phyloP scores from a whole-genome alignment of 2,329 filamentous ascomycete genomes.

The Pseudonectria buxi region DNA sequence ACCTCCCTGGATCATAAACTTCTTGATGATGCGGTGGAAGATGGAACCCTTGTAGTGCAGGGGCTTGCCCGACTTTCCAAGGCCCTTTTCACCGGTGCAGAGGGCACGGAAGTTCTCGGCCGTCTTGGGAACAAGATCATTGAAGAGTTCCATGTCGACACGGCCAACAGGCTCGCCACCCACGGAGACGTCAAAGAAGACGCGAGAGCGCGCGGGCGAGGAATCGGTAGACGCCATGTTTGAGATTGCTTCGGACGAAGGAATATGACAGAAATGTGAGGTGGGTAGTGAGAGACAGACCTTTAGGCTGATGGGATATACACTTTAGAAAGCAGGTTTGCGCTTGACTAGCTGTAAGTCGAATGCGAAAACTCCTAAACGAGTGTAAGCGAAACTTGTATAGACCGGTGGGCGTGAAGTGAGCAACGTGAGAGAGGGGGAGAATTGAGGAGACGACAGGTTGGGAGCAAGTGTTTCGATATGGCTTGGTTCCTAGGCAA shows the following conservation, averaged over 20 bases:
- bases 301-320: too few relatives aligned
- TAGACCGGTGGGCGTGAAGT: too few relatives aligned
- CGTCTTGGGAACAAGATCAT: slow-evolving; percentile 79
- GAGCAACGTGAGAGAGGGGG: too few relatives aligned
- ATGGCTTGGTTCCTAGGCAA: too few relatives aligned
- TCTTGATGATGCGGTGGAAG: slow-evolving; percentile 97
- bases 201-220: slow-evolving; percentile 59
- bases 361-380: too few relatives aligned
- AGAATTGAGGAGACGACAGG: too few relatives aligned
- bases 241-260: slow-evolving; percentile 1
- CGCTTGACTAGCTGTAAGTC: too few relatives aligned
- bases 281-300: not conserved
- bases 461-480: too few relatives aligned
- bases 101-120: slow-evolving; percentile 93
- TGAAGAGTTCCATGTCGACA: slow-evolving; percentile 77
- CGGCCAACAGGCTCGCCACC: slow-evolving; percentile 67
- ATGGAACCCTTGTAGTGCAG: slow-evolving; percentile 87
- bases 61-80: slow-evolving; percentile 72
- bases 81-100: slow-evolving; percentile 90
- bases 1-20: slow-evolving; percentile 93
- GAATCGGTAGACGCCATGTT: slow-evolving; percentile 36
- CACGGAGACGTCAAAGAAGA: slow-evolving; percentile 91
- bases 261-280: not conserved
- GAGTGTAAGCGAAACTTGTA: too few relatives aligned
- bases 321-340: too few relatives aligned